Conservation (phyloP, 257 asterid species). For the Lycium ferocissimum region DNA sequence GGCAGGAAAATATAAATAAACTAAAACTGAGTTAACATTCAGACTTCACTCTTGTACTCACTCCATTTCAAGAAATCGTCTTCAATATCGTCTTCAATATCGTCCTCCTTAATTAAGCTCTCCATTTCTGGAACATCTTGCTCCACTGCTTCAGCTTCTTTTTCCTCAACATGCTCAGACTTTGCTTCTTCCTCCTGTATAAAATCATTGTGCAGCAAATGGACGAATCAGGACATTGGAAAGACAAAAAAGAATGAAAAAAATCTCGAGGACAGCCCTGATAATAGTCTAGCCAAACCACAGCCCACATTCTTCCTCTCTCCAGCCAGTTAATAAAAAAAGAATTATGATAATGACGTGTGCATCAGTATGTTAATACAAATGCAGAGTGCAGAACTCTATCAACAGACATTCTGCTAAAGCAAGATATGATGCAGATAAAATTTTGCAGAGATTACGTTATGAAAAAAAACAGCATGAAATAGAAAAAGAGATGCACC, state of each 20-base stretch:
- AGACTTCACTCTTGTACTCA: slow-evolving; percentile 57
- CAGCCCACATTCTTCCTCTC: background rate
- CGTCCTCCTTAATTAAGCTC: slow-evolving; percentile 44
- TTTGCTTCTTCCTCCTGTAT: slow-evolving; percentile 56
- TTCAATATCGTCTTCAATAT: slow-evolving; percentile 61
- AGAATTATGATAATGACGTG: background rate
- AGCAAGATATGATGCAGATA: background rate
- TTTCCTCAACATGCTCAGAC: slow-evolving; percentile 44
- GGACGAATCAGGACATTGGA: slow-evolving; percentile 9
- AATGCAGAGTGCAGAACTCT: background rate
- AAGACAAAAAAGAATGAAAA: background rate
- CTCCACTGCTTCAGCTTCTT: slow-evolving; percentile 35
- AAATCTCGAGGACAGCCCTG: background rate
- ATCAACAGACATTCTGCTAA: background rate
- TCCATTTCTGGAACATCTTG: slow-evolving; percentile 39
- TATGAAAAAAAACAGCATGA: background rate
- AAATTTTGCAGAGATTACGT: background rate
- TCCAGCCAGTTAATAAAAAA: slow-evolving; percentile 11
- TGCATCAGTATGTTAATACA: background rate
- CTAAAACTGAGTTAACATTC: slow-evolving; percentile 3
- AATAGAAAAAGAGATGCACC: background rate
- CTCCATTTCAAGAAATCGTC: slow-evolving; percentile 56
- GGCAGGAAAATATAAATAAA: background rate
- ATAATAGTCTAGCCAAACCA: background rate
- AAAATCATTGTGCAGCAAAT: background rate